A percentile compares a stretch with the other conserved stretches of the same genome.
These are phyloP conservation scores for Amborella trichopoda DNA, from an alignment of 164 flowering plant genomes.

Conservation along the genomic window DNA sequence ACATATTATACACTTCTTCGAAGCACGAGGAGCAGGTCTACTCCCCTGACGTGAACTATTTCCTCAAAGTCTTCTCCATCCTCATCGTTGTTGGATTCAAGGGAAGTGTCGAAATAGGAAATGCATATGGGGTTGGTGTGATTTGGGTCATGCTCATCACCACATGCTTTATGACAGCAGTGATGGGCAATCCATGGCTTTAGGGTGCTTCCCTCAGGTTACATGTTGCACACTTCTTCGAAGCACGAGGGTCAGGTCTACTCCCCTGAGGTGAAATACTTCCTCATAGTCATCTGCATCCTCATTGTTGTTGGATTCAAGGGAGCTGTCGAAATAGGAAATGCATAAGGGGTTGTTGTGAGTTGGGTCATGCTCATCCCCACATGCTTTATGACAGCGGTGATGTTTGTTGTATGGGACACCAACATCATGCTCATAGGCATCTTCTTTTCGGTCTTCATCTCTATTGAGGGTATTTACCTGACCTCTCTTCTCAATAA, in stretches of 20 bases:
- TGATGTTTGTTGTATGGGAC: too few species aligned
- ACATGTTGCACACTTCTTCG: conserved; percentile 16
- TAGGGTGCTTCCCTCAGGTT: too few species aligned
- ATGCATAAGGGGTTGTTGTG: conserved; percentile 25
- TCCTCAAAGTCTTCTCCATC: conserved; percentile 13
- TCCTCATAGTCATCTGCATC: conserved; percentile 16
- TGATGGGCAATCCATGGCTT: too few species aligned
- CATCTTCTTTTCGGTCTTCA: too few species aligned
- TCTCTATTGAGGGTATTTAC: too few species aligned
- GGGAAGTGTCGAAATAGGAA: conserved; percentile 12
- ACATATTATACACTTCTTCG: conserved; percentile 14
- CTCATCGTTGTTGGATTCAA: conserved; percentile 12
- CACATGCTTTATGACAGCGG: too few species aligned
- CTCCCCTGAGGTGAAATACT: conserved; percentile 17
- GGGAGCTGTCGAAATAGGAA: conserved; percentile 11
- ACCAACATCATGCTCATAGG: too few species aligned
- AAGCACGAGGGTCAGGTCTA: conserved; percentile 15
- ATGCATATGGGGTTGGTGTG: conserved; percentile 24
- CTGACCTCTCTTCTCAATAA: too few species aligned
- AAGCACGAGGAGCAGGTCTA: conserved; percentile 14
- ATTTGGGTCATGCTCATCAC: too few species aligned
- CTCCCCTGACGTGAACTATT: conserved; percentile 15
- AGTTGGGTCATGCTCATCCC: too few species aligned
- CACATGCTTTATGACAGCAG: too few species aligned
- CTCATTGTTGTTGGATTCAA: conserved; percentile 13